Base-by-base conservation (phyloP, 1,284 basidiomycete species). In the Heterobasidion parviporum region DNA sequence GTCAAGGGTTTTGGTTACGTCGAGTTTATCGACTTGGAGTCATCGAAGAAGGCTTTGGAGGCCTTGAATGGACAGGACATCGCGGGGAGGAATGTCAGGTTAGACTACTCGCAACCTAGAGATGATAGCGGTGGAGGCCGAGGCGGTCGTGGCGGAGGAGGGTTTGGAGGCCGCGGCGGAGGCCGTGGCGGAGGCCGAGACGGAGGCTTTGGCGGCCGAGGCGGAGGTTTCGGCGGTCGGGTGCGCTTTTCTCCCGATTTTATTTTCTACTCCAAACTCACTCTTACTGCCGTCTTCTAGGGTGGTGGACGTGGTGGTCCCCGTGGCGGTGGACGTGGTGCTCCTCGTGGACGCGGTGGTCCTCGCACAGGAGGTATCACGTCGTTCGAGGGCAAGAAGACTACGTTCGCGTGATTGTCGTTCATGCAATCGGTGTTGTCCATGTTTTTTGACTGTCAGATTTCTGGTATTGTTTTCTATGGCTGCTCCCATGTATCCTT, bases 1-100 rank as follows among this genome's bases (percentile, higher is more conserved):
- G 87, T 92, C 56, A 99, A 98, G 74, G 97, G 97, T 66, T 99
- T 96, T 72, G 97, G 87, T 50, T 99, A 99, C 74, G 90, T 98
- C 68, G 94, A 98, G 72, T 98, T 95, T 71, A 83, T 85, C 61
- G 84, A 89, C 62, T 69, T 93, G 53, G 89, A 87, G 49, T 74
- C 81, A 60, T 92, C 97, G 12, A 87, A 87, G 72, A 87, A 87
- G 68, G 97, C 96, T 5, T 81, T 86, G 60, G 83, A 83, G 63
- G 80, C 77, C 8, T 76, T 85, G 51, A 79, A 82, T 53, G 92
- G 92, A 52, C 72, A 79, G 59, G 91, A 95, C 60, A 79, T 99
- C 53, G 91, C 87, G 44, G 95, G 95, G 7, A 83, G 97, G 54
- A 67, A 76, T 41, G 75, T 97, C 60, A 82, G 96, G 58, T 72